Percentiles rank a stretch among this genome's conserved stretches.
Conservation (phyloP, 75 land plant species). For the Cunninghamia lanceolata region DNA sequence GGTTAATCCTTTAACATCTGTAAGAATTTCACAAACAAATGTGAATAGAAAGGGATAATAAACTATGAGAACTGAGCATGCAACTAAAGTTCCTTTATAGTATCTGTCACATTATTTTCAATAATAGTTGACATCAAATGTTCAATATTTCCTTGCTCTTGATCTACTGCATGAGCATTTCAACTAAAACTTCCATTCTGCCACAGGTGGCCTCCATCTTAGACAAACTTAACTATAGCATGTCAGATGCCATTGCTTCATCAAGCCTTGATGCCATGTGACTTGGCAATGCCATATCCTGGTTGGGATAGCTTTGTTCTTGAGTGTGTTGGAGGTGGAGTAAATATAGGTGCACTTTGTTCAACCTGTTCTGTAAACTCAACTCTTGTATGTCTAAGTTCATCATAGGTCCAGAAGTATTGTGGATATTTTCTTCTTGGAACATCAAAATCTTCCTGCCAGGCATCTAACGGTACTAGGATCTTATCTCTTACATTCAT, state of each 20-base stretch:
- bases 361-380: constrained; percentile 68
- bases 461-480: constrained; percentile 77
- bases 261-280: constrained; percentile 56
- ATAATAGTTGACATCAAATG: too few relatives aligned
- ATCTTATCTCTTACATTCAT: constrained; percentile 95
- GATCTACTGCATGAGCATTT: constrained; percentile 88
- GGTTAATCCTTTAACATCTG: too few relatives aligned
- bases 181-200: constrained; percentile 60
- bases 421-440: constrained; percentile 89
- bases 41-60: too few relatives aligned
- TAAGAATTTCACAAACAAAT: too few relatives aligned
- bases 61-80: too few relatives aligned
- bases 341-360: constrained; percentile 80
- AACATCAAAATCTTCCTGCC: constrained; percentile 99
- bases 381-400: constrained; percentile 73
- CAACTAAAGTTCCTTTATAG: too few relatives aligned
- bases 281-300: constrained; percentile 69
- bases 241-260: constrained; percentile 76
- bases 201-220: constrained; percentile 52
- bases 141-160: too few relatives aligned
- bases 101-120: too few relatives aligned
- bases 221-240: constrained; percentile 49
- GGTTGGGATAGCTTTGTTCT: constrained; percentile 21
- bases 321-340: constrained; percentile 77
- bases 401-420: constrained; percentile 82